Evolutionary conservation across 1,284 basidiomycete genomes (phyloP).

Genomic region (Cystobasidiaceae sp.): DNA sequence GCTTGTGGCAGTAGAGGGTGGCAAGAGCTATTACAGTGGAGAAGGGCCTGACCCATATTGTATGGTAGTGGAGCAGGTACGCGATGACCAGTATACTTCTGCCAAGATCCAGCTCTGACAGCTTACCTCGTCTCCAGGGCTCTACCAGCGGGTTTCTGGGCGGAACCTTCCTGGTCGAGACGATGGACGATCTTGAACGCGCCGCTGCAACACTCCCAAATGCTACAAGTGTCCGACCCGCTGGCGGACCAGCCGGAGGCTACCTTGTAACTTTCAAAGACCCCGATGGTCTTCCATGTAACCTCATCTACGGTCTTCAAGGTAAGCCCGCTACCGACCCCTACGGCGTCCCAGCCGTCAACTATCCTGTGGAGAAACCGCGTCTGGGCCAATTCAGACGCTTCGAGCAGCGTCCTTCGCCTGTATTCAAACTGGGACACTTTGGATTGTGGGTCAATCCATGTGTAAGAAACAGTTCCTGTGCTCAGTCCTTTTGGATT

Average conservation of each 20-base stretch:
- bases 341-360: not conserved
- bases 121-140: not conserved
- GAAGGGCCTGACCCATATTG: conserved; percentile 35
- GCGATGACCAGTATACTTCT: not conserved
- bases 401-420: conserved; percentile 33
- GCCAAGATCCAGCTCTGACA: too few relatives aligned
- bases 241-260: conserved; percentile 36
- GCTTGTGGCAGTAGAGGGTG: conserved; percentile 29
- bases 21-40: conserved; percentile 36
- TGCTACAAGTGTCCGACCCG: conserved; percentile 21
- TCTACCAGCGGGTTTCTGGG: conserved; percentile 18
- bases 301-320: conserved; percentile 37
- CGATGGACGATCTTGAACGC: conserved; percentile 36
- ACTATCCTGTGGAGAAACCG: conserved; percentile 26
- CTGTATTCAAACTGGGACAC: conserved; percentile 39
- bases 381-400: conserved; percentile 24
- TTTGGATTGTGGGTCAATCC: conserved; percentile 38
- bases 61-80: conserved; percentile 36
- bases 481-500: too few relatives aligned
- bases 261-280: conserved; percentile 37
- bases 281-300: conserved; percentile 36
- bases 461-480: too few relatives aligned
- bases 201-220: conserved; percentile 32
- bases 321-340: conserved; percentile 6
- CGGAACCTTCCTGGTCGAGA: conserved; percentile 24